Evolutionary conservation across 805 yeast species (phyloP).

Genomic region (Lipomyces lipofer): DNA sequence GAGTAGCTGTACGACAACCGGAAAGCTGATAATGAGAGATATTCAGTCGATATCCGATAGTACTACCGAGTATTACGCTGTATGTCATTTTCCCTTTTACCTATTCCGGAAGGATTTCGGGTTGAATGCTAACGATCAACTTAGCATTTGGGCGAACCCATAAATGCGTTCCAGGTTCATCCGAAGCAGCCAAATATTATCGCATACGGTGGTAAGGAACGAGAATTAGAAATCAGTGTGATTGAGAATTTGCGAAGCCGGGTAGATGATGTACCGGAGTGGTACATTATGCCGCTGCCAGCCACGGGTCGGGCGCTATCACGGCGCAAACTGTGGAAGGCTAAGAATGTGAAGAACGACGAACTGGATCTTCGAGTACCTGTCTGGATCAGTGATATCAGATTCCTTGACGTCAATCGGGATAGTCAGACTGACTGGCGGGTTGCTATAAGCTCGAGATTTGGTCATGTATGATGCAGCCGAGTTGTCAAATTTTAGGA

Average conservation of each 20-base stretch:
- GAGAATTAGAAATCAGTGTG: slow-evolving; percentile 52
- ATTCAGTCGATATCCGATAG: slow-evolving; percentile 33
- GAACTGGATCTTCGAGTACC: slow-evolving; percentile 78
- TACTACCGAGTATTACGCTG: slow-evolving; percentile 4
- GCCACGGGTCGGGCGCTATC: slow-evolving; percentile 3
- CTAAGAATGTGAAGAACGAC: slow-evolving; percentile 80
- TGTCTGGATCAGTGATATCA: slow-evolving; percentile 67
- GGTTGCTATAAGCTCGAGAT: slow-evolving; percentile 65
- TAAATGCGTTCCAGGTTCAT: slow-evolving; percentile 51
- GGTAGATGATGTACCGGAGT: neutral
- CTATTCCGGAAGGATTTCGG: too few relatives aligned
- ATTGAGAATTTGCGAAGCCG: slow-evolving; percentile 10
- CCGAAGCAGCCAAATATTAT: slow-evolving; percentile 53
- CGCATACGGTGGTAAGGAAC: slow-evolving; percentile 87
- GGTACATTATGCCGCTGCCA: slow-evolving; percentile 9
- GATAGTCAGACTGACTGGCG: slow-evolving; percentile 44
- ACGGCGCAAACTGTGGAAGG: slow-evolving; percentile 53
- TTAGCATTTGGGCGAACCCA: slow-evolving; percentile 46
- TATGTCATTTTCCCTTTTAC: slow-evolving; percentile 5
- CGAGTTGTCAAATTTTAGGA: neutral
- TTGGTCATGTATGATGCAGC: slow-evolving; percentile 50
- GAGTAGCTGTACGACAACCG: slow-evolving; percentile 40
- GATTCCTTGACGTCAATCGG: slow-evolving; percentile 45
- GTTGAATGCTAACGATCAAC: slow-evolving; percentile 22
- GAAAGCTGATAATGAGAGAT: slow-evolving; percentile 36